Conservation (phyloP, 345 rosid species). For the Physaria fendleri region DNA sequence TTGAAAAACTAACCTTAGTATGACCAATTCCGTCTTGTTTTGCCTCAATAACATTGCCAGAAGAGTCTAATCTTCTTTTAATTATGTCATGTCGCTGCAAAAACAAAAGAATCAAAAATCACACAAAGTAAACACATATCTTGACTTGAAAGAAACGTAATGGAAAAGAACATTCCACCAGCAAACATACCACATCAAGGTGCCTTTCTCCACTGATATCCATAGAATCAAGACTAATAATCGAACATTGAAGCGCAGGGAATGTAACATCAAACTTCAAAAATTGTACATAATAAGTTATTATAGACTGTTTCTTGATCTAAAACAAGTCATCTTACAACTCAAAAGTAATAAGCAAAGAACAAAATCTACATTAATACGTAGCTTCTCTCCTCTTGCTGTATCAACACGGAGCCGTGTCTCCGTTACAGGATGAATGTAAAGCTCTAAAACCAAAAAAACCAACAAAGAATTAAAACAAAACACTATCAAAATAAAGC, state of each 20-base stretch:
- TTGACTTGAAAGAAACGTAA: background rate
- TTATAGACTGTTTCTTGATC: background rate
- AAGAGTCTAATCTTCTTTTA: conserved; percentile 72
- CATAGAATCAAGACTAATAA: conserved; percentile 92
- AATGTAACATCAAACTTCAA: conserved; percentile 96
- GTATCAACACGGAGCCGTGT: conserved; percentile 92
- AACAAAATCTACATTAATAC: conserved; percentile 56
- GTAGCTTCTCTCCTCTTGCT: conserved; percentile 89
- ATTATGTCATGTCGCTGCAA: conserved; percentile 84
- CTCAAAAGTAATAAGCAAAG: background rate
- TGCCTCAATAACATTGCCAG: conserved; percentile 72
- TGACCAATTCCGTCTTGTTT: conserved; percentile 87
- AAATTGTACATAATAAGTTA: conserved; percentile 13
- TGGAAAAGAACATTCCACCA: background rate
- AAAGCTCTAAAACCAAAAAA: conserved; percentile 46
- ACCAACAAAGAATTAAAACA: background rate
- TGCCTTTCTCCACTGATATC: conserved; percentile 96
- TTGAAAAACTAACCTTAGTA: conserved; percentile 58
- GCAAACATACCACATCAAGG: conserved; percentile 84
- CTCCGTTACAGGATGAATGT: conserved; percentile 80
- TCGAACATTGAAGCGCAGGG: conserved; percentile 86
- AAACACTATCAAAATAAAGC: no score
- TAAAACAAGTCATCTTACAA: background rate
- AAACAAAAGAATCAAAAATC: background rate
- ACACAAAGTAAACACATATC: background rate